These are phyloP conservation scores for Ogataea paradorogensis DNA, from an alignment of 805 yeast species.

Conservation along the genomic window DNA sequence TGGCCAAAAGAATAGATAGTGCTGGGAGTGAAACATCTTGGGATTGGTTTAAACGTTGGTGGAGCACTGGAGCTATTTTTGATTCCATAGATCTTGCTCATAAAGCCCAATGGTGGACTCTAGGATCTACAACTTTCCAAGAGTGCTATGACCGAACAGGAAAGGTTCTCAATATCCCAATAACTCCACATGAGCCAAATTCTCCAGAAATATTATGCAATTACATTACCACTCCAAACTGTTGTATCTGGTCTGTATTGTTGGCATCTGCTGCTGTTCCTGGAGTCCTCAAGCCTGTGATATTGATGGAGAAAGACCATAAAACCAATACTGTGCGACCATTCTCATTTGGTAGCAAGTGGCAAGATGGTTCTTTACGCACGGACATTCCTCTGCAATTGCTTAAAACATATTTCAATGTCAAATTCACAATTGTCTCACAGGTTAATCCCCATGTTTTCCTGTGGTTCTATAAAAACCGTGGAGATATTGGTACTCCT, in stretches of 20 bases:
- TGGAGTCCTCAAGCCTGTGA: conserved; percentile 76
- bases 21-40: conserved; percentile 58
- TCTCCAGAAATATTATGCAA: conserved; percentile 79
- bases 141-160: conserved; percentile 73
- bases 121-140: conserved; percentile 67
- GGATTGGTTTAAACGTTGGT: conserved; percentile 61
- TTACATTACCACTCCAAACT: conserved; percentile 72
- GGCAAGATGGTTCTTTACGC: conserved; percentile 77
- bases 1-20: conserved; percentile 64
- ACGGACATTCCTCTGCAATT: conserved; percentile 79
- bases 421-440: conserved; percentile 70
- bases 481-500: conserved; percentile 79
- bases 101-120: conserved; percentile 65
- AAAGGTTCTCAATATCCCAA: conserved; percentile 64
- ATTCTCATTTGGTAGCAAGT: conserved; percentile 68
- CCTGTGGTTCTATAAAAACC: conserved; percentile 71
- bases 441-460: conserved; percentile 84
- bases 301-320: conserved; percentile 56
- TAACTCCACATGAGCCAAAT: conserved; percentile 80
- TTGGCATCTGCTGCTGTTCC: conserved; percentile 83
- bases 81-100: conserved; percentile 75
- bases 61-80: conserved; percentile 75
- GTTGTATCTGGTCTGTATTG: conserved; percentile 77
- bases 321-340: conserved; percentile 47
- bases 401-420: conserved; percentile 70